Base-by-base conservation (phyloP, 2,329 filamentous ascomycete species). In the Colletotrichum sp. region DNA sequence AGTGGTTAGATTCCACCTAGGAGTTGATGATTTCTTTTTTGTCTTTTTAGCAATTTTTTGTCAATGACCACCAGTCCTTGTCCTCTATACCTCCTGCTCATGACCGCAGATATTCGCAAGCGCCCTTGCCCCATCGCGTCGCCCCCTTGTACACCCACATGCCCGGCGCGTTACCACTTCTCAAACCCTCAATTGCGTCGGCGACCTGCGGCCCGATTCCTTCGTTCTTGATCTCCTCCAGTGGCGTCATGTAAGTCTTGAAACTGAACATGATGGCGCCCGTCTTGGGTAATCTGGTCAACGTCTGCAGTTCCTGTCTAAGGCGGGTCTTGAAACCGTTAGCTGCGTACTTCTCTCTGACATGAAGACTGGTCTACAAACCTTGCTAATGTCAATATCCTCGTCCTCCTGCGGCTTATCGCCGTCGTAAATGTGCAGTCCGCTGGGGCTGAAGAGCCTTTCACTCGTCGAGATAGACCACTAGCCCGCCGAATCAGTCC, bases 121-220 rank as follows among this genome's bases (percentile, higher is more conserved):
- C 86, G 10, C 82, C 81, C 79, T 85, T 86, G 0, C 87, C 88
- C 89, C 89, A 90, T 10, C 87, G 83, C 49, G 85, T 81, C 0
- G 83, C 85, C 2, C 88, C 87, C 78, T 91, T 91, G 80, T 91
- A 91, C 34, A 79, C 81, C 85, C 87, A 90, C 88, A 91, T 90
- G 0, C 86, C 88, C 0, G 88, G 88, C 4, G 88, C 89, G 75
- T 91, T 91, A 2, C 89, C 89, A 28, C 77, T 77, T 72, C 84
- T 83, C 69, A 91, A 78, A 1, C 89, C 90, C 69, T 91, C 87
- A n/a, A 91, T 88, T 0, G 89, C 89, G 49, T 89, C 86, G 0
- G 89, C 89, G 18, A 91, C 81, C 36, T 85, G 80, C 1, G 82
- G 82, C 0, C 89, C 89, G 2, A 86, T 80, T 0, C 88, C 89